Evolutionary conservation across 1,284 basidiomycete genomes (phyloP).

Genomic region (Austroboletus niveus): DNA sequence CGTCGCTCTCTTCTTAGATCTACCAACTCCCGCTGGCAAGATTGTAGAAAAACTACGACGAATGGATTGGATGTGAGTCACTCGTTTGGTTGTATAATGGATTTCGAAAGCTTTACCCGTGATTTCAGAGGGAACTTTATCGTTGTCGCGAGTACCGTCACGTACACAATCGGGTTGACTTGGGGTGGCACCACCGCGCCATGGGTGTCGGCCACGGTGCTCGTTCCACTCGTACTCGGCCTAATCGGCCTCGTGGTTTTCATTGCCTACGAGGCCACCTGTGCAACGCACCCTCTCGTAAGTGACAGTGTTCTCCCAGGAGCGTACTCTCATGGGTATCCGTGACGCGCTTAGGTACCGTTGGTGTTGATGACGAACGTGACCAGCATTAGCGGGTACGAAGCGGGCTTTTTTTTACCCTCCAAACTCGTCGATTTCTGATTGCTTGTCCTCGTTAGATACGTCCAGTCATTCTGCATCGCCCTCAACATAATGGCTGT

Average conservation of each 20-base stretch:
- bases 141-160: slow-evolving; percentile 2
- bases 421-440: no score
- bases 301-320: not conserved
- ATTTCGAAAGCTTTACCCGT: no score
- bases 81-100: no score
- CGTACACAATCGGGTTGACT: slow-evolving; percentile 4
- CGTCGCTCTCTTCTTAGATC: not conserved
- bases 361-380: slow-evolving; percentile 12
- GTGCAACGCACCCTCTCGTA: slow-evolving; percentile 15
- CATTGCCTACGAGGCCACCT: slow-evolving; percentile 10
- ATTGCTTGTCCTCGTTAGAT: not conserved
- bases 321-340: not conserved
- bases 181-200: slow-evolving; percentile 5
- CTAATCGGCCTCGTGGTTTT: slow-evolving; percentile 10
- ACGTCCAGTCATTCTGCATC: slow-evolving; percentile 8
- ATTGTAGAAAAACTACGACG: slow-evolving; percentile 2
- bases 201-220: slow-evolving; percentile 12
- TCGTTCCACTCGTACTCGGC: slow-evolving; percentile 12
- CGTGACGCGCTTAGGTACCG: slow-evolving; percentile 9
- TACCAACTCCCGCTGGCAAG: not conserved
- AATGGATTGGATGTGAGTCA: slow-evolving; percentile 8
- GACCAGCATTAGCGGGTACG: slow-evolving; percentile 18
- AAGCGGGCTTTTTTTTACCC: not conserved
- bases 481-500: not conserved
- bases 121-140: slow-evolving; percentile 4